These are phyloP conservation scores for Sphagnum magellanicum DNA, from an alignment of 228 moss, liverwort and hornwort genomes.

Conservation along the genomic window DNA sequence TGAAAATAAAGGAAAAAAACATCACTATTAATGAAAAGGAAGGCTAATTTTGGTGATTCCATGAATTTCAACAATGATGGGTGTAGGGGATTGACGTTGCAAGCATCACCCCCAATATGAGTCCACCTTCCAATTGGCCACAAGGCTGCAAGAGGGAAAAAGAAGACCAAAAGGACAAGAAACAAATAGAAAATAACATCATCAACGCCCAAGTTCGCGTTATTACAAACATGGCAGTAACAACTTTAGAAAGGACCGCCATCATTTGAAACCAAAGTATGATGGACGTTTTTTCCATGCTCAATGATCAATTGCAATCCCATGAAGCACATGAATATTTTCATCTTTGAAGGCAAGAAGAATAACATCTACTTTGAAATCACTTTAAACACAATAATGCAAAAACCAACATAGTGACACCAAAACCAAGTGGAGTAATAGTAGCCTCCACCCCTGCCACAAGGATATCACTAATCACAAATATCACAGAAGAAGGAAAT, in stretches of 20 bases:
- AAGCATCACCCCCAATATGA: background rate
- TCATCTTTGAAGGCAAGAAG: background rate
- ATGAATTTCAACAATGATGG: too few relatives aligned
- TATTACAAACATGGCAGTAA: background rate
- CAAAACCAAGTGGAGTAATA: background rate
- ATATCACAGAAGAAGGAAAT: background rate
- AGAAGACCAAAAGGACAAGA: background rate
- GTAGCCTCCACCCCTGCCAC: background rate
- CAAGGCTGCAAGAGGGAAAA: background rate
- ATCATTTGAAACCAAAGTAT: background rate
- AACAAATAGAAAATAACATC: background rate
- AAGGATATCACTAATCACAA: background rate
- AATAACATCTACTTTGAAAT: too few relatives aligned
- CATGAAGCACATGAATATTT: background rate
- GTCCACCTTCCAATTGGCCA: background rate
- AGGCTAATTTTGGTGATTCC: background rate
- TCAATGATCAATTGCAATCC: background rate
- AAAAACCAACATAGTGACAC: background rate
- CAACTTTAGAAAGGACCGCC: background rate
- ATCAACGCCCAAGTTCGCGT: background rate
- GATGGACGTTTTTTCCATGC: background rate
- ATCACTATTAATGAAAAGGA: background rate
- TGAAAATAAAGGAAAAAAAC: background rate
- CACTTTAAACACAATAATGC: background rate
- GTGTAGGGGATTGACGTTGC: background rate